Conservation (phyloP, 805 yeast species). For the Wickerhamiella kazuoi region DNA sequence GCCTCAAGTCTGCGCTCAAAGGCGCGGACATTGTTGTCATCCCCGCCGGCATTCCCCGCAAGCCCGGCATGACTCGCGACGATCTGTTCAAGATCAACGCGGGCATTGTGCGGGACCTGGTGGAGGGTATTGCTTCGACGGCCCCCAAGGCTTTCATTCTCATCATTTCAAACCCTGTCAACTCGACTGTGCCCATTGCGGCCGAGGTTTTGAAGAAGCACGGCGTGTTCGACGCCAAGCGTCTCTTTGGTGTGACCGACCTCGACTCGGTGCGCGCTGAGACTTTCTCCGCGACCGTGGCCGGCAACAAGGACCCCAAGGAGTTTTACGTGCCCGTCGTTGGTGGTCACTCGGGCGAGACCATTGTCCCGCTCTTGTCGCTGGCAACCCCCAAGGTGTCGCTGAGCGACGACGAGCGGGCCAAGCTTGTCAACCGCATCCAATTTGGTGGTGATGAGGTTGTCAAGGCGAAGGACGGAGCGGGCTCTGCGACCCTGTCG, state of each 20-base stretch:
- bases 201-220: conserved; percentile 56
- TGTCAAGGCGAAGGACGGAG: conserved; percentile 85
- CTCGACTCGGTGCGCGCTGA: conserved; percentile 79
- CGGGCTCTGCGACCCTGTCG: conserved; percentile 86
- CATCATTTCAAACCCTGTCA: conserved; percentile 84
- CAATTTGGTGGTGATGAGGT: conserved; percentile 97
- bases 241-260: conserved; percentile 76
- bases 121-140: conserved; percentile 52
- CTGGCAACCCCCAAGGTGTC: conserved; percentile 20
- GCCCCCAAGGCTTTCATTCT: conserved; percentile 64
- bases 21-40: conserved; percentile 76
- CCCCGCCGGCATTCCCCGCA: conserved; percentile 87
- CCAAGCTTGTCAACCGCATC: conserved; percentile 65
- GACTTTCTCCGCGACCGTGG: conserved; percentile 49
- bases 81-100: conserved; percentile 76
- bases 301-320: conserved; percentile 27
- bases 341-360: conserved; percentile 93
- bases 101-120: conserved; percentile 54
- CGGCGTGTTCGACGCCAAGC: conserved; percentile 51
- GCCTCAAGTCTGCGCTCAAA: conserved; percentile 48
- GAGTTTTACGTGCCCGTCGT: conserved; percentile 49
- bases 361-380: conserved; percentile 74
- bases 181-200: conserved; percentile 81
- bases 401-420: conserved; percentile 24
- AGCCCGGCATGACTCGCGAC: conserved; percentile 90